Evolutionary conservation across 495 filamentous ascomycete genomes (phyloP).

Genomic region (Aspergillus taichungensis): DNA sequence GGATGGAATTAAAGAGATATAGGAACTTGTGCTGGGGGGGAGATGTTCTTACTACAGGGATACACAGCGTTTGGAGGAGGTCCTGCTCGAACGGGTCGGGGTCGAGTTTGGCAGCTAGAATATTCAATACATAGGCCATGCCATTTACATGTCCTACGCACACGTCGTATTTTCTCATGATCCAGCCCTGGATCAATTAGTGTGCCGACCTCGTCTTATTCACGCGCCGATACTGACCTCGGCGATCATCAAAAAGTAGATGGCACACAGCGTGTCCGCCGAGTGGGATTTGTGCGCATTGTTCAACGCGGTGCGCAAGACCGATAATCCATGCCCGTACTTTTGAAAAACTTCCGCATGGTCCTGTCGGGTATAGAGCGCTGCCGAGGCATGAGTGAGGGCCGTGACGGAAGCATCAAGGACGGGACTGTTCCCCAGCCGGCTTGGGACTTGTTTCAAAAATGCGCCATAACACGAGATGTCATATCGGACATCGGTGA

Average conservation of each 20-base stretch:
- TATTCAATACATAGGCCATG: too few species aligned
- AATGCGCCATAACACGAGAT: constrained; percentile 27
- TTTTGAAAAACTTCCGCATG: constrained; percentile 11
- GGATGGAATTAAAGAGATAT: too few species aligned
- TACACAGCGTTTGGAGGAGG: too few species aligned
- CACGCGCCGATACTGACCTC: constrained; percentile 18
- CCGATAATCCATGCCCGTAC: constrained; percentile 21
- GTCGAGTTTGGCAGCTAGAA: too few species aligned
- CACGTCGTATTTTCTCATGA: constrained; percentile 11
- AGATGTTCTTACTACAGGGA: too few species aligned
- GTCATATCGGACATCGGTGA: constrained; percentile 27
- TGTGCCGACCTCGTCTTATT: neutral
- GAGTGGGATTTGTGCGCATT: constrained; percentile 22
- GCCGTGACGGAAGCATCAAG: constrained; percentile 28
- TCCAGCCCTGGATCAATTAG: constrained; percentile 18
- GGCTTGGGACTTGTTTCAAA: constrained; percentile 22
- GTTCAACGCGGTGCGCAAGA: constrained; percentile 22
- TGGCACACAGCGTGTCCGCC: constrained; percentile 30
- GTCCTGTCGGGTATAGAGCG: constrained; percentile 11
- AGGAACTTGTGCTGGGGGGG: too few species aligned
- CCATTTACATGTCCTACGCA: constrained; percentile 1
- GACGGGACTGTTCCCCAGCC: constrained; percentile 24
- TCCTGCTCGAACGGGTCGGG: too few species aligned
- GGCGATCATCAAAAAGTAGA: constrained; percentile 33
- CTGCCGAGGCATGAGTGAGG: constrained; percentile 18